Evolutionary conservation across 164 flowering plant species (phyloP).

Genomic region (Magnolia officinalis): DNA sequence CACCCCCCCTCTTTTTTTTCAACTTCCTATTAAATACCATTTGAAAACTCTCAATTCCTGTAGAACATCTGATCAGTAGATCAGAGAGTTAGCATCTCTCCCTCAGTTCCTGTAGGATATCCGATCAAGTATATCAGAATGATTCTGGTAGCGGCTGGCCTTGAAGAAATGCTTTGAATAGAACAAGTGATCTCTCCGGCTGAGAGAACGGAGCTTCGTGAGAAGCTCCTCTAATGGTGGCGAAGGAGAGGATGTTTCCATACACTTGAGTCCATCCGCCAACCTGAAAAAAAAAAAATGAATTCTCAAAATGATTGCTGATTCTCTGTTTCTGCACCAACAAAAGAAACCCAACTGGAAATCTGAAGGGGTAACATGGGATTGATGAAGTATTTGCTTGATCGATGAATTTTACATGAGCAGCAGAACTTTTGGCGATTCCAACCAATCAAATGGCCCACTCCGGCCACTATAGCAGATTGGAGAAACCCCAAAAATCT

Average conservation of each 20-base stretch:
- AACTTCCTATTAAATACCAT: not conserved
- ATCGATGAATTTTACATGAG: not conserved
- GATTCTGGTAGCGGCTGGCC: conserved; percentile 64
- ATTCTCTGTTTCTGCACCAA: not conserved
- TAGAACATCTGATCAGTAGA: not conserved
- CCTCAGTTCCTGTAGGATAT: not conserved
- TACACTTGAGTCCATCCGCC: conserved; percentile 94
- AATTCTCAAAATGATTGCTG: not conserved
- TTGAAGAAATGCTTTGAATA: conserved; percentile 58
- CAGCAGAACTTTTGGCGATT: not conserved
- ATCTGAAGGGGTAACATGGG: not conserved
- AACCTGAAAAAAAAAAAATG: conserved; percentile 37
- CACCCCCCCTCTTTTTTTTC: not conserved
- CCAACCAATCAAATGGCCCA: not conserved
- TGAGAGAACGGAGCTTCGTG: conserved; percentile 93
- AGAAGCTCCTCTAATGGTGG: conserved; percentile 88
- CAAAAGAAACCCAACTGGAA: not conserved
- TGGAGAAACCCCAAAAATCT: not conserved
- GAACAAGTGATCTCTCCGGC: conserved; percentile 75
- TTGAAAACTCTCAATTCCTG: not conserved
- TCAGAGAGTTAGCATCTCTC: not conserved
- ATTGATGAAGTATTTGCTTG: not conserved
- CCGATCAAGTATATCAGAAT: conserved; percentile 28
- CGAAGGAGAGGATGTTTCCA: conserved; percentile 74
- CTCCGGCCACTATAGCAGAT: not conserved